Conservation (phyloP, 441 rosid genomes). For the Mallotus japonicus region DNA sequence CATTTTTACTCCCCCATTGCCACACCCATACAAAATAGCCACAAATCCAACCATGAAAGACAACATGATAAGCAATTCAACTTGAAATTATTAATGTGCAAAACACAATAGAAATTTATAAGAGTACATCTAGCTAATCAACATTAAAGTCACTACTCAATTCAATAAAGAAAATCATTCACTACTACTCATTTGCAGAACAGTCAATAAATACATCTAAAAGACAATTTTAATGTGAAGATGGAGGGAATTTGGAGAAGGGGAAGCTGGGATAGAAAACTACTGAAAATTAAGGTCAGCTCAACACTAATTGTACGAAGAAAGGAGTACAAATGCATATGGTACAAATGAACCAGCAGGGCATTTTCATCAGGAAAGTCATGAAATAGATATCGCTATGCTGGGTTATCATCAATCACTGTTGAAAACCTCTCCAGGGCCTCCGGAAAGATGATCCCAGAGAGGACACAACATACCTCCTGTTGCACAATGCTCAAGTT, state of each 20-base stretch:
- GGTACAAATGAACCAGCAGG: slow-evolving; percentile 40
- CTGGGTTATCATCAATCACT: slow-evolving; percentile 24
- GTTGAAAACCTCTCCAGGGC: slow-evolving; percentile 20
- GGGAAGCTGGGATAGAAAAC: slow-evolving; percentile 11
- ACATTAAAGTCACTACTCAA: slow-evolving; percentile 11
- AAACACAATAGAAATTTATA: not conserved
- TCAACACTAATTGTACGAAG: slow-evolving; percentile 20
- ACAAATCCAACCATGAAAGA: not conserved
- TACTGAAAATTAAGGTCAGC: slow-evolving; percentile 27
- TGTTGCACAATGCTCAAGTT: slow-evolving; percentile 13
- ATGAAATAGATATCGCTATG: slow-evolving; percentile 17
- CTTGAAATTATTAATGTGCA: not conserved
- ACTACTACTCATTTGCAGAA: slow-evolving; percentile 25
- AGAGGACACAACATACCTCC: slow-evolving; percentile 24
- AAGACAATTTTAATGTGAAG: slow-evolving; percentile 14
- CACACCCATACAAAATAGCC: not conserved
- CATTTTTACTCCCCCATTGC: too few relatives aligned
- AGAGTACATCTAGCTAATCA: not conserved
- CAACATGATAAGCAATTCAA: not conserved
- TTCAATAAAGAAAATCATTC: slow-evolving; percentile 23
- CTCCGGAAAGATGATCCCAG: not conserved
- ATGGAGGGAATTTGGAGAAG: not conserved
- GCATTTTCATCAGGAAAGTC: slow-evolving; percentile 24
- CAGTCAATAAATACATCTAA: slow-evolving; percentile 32
- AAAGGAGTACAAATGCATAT: slow-evolving; percentile 34